phyloP scores from a whole-genome alignment of 192 early-diverging fungal genomes.

The Backusella westeae region DNA sequence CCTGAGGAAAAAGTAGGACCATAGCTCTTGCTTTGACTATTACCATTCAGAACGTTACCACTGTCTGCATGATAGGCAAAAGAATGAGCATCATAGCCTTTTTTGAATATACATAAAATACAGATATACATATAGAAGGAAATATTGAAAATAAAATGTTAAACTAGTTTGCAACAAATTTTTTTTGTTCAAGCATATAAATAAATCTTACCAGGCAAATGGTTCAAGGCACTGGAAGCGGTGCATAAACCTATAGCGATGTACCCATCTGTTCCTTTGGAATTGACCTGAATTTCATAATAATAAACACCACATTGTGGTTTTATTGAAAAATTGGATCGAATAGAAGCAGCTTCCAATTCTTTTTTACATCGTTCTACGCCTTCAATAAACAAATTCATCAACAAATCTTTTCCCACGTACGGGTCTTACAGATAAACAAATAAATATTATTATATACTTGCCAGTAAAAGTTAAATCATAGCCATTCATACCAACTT shows the following conservation, averaged over 20 bases:
- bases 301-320: slow-evolving; percentile 88
- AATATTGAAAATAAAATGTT: background rate
- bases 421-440: slow-evolving; percentile 15
- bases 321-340: slow-evolving; percentile 81
- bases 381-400: slow-evolving; percentile 23
- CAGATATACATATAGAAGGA: background rate
- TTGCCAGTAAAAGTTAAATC: slow-evolving; percentile 55
- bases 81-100: slow-evolving; percentile 85
- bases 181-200: background rate
- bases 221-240: slow-evolving; percentile 46
- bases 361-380: slow-evolving; percentile 69
- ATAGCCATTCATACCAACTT: slow-evolving; percentile 40
- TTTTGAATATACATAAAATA: background rate
- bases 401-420: slow-evolving; percentile 13
- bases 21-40: slow-evolving; percentile 70
- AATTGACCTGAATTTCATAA: slow-evolving; percentile 82
- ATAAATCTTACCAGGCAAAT: slow-evolving; percentile 73
- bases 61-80: slow-evolving; percentile 99
- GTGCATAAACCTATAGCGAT: slow-evolving; percentile 89
- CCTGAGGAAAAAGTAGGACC: slow-evolving; percentile 89
- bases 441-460: slow-evolving; percentile 11
- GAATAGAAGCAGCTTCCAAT: slow-evolving; percentile 73
- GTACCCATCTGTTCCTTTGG: slow-evolving; percentile 87
- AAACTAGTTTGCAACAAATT: background rate
- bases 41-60: slow-evolving; percentile 78